Percentiles rank a stretch among this genome's conserved stretches.
phyloP scores from a whole-genome alignment of 108 stramenopile genomes.

The Conticribra weissflogii region DNA sequence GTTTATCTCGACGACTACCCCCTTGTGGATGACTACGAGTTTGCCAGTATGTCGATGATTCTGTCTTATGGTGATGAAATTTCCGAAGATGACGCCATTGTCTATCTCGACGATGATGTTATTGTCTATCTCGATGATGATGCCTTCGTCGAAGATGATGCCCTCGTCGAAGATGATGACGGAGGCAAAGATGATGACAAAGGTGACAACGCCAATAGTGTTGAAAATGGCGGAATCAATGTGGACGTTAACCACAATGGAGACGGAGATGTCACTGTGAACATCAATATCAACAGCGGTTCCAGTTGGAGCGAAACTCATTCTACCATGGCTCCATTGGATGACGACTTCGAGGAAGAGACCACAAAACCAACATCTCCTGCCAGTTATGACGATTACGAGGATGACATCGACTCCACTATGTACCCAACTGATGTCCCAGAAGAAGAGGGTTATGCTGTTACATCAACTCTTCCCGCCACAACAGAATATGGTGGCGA shows the following conservation, averaged over 20 bases:
- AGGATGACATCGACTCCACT: not conserved
- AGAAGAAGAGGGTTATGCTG: too few species aligned
- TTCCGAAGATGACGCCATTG: not conserved
- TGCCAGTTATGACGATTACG: not conserved
- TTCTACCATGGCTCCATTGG: not conserved
- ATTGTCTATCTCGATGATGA: not conserved
- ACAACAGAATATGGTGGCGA: too few species aligned
- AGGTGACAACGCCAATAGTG: not conserved
- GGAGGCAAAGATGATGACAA: not conserved
- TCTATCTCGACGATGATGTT: not conserved
- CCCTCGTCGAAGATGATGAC: not conserved
- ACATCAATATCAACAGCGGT: not conserved
- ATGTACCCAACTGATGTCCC: too few species aligned
- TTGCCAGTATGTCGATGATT: not conserved
- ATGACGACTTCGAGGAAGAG: not conserved
- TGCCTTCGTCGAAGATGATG: not conserved
- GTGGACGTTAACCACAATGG: not conserved
- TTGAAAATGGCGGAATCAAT: not conserved
- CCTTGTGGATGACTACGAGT: too few species aligned
- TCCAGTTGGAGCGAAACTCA: not conserved
- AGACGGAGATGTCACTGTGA: not conserved
- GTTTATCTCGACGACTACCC: too few species aligned
- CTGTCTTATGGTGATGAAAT: not conserved
- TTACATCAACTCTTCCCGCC: too few species aligned
- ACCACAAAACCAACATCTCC: not conserved